Conservation (phyloP, 331 rosid genomes). For the Telfairia occidentalis region DNA sequence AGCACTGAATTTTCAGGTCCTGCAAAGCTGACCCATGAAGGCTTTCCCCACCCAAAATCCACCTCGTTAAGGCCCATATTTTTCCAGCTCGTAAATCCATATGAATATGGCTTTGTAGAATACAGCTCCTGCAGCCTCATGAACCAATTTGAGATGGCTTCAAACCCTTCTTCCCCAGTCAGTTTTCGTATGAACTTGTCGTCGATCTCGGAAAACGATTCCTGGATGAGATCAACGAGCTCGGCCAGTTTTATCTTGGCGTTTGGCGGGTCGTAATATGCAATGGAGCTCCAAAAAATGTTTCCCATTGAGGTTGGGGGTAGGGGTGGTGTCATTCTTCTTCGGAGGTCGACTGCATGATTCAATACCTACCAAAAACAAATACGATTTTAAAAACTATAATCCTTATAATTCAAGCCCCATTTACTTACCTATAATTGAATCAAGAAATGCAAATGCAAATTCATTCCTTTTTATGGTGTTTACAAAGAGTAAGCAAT, state of each 20-base stretch:
- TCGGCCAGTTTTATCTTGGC: background rate
- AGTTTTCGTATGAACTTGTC: constrained; percentile 20
- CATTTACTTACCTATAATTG: too few relatives aligned
- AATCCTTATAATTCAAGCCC: too few relatives aligned
- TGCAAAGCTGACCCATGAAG: constrained; percentile 39
- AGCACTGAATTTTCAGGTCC: constrained; percentile 19
- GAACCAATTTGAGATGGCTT: constrained; percentile 12
- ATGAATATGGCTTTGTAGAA: constrained; percentile 16
- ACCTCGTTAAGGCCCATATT: constrained; percentile 37
- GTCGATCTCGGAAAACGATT: constrained; percentile 27
- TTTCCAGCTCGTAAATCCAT: constrained; percentile 52
- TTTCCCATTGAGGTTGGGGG: constrained; percentile 34
- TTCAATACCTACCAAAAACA: constrained; percentile 14
- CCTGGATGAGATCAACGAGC: constrained; percentile 25
- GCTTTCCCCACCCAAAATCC: constrained; percentile 67
- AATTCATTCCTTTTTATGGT: too few relatives aligned
- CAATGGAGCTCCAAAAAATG: constrained; percentile 35
- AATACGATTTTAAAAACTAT: too few relatives aligned
- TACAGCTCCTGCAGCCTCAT: constrained; percentile 5
- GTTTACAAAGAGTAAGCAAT: too few relatives aligned
- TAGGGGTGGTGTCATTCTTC: constrained; percentile 15
- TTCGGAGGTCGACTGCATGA: constrained; percentile 40
- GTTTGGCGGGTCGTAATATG: background rate
- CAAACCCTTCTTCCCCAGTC: constrained; percentile 20
- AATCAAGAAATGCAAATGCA: too few relatives aligned